Conservation (phyloP, 2,329 filamentous ascomycete genomes). For the Fusarium pseudonygamai region DNA sequence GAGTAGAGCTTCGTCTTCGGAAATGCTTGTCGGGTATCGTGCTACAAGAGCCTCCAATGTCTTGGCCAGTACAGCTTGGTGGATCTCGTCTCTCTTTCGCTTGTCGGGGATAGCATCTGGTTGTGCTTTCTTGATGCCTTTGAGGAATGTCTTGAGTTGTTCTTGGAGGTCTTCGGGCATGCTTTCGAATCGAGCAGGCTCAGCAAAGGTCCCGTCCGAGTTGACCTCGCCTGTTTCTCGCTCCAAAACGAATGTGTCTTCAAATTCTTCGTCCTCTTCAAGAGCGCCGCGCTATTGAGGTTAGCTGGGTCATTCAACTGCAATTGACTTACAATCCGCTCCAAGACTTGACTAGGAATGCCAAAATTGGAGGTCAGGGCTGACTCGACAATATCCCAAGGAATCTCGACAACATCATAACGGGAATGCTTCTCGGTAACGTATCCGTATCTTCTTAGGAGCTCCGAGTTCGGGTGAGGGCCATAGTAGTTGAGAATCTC, state of each 20-base stretch:
- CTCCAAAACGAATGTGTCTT: constrained; percentile 78
- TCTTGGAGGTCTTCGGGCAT: constrained; percentile 62
- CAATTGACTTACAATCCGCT: constrained; percentile 49
- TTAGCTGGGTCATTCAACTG: constrained; percentile 35
- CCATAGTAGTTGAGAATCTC: constrained; percentile 93
- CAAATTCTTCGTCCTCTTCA: constrained; percentile 74
- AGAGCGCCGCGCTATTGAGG: constrained; percentile 52
- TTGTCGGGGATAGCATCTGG: constrained; percentile 58
- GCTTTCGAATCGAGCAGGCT: constrained; percentile 49
- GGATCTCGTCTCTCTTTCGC: constrained; percentile 58
- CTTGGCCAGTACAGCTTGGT: constrained; percentile 51
- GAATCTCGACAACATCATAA: constrained; percentile 85
- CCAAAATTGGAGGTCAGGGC: constrained; percentile 53
- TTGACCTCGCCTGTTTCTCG: constrained; percentile 62
- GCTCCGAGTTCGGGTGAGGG: constrained; percentile 81
- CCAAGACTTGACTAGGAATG: constrained; percentile 51
- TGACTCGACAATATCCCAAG: constrained; percentile 66
- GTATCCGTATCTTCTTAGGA: constrained; percentile 87
- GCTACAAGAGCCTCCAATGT: constrained; percentile 51
- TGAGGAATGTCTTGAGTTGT: constrained; percentile 62
- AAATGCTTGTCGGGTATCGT: constrained; percentile 55
- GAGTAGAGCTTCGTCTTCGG: constrained; percentile 54
- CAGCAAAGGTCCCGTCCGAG: constrained; percentile 56
- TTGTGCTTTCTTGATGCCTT: constrained; percentile 57
- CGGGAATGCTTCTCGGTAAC: constrained; percentile 79